These are phyloP conservation scores for Schrenkiella parvula DNA, from an alignment of 345 rosid genomes.

Conservation along the genomic window DNA sequence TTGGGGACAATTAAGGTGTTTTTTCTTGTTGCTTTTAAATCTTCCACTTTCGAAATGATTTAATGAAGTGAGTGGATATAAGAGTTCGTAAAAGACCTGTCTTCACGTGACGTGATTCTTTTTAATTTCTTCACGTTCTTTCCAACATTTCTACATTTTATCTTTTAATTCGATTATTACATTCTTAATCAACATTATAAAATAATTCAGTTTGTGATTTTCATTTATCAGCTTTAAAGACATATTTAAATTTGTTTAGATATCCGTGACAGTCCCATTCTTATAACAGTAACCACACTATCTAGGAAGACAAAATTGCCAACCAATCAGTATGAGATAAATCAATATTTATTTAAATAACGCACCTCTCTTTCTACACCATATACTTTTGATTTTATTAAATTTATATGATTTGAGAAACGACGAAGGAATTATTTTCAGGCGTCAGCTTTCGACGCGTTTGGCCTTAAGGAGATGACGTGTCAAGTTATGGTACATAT, in stretches of 20 bases:
- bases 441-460: slow-evolving; percentile 16
- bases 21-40: not conserved
- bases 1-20: not conserved
- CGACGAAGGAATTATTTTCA: slow-evolving; percentile 1
- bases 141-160: slow-evolving; percentile 14
- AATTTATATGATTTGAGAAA: not conserved
- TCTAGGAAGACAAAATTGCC: slow-evolving; percentile 12
- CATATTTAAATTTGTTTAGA: not conserved
- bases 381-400: no score
- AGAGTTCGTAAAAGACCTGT: slow-evolving; percentile 21
- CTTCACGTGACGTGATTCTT: slow-evolving; percentile 30
- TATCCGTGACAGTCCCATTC: slow-evolving; percentile 5
- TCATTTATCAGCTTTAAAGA: not conserved
- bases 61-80: slow-evolving; percentile 21
- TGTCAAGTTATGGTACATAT: slow-evolving; percentile 16
- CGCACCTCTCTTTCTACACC: not conserved
- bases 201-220: not conserved
- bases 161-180: slow-evolving; percentile 12
- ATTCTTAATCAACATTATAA: not conserved
- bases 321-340: not conserved
- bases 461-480: slow-evolving; percentile 22
- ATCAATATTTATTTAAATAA: not conserved
- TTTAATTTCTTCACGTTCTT: slow-evolving; percentile 20
- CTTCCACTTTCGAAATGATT: slow-evolving; percentile 14
- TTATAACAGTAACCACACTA: not conserved